phyloP scores from a whole-genome alignment of 768 basidiomycete genomes.

The Podaxis pistillaris region DNA sequence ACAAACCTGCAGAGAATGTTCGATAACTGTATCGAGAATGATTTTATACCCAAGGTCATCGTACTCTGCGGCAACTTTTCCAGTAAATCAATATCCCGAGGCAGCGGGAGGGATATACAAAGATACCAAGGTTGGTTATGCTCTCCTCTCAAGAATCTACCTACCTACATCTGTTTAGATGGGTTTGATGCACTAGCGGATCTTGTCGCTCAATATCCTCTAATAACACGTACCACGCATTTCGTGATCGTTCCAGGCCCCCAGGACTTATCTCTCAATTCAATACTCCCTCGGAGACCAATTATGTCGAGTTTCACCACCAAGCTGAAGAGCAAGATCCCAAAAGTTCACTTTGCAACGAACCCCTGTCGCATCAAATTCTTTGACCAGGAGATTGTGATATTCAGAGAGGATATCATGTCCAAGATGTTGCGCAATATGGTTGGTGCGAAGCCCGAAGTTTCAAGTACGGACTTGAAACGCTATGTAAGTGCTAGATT shows the following conservation, averaged over 20 bases:
- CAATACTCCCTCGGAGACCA: slow-evolving; percentile 77
- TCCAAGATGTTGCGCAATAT: slow-evolving; percentile 90
- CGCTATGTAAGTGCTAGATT: slow-evolving; percentile 63
- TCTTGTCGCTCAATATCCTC: slow-evolving; percentile 77
- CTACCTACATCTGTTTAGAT: slow-evolving; percentile 42
- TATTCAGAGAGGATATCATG: slow-evolving; percentile 94
- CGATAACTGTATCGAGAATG: slow-evolving; percentile 84
- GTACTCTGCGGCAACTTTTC: slow-evolving; percentile 96
- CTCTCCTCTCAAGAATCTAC: background rate
- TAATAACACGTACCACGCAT: slow-evolving; percentile 75
- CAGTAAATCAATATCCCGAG: slow-evolving; percentile 75
- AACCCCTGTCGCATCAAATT: slow-evolving; percentile 96
- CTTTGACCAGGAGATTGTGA: slow-evolving; percentile 92
- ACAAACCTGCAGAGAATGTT: slow-evolving; percentile 81
- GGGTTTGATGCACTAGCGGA: slow-evolving; percentile 87
- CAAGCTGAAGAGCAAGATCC: slow-evolving; percentile 68
- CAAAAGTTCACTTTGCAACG: slow-evolving; percentile 78
- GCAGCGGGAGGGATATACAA: slow-evolving; percentile 74
- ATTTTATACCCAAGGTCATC: slow-evolving; percentile 84
- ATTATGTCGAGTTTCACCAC: slow-evolving; percentile 74
- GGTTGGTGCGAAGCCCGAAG: slow-evolving; percentile 82
- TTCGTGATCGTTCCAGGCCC: slow-evolving; percentile 97
- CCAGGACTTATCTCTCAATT: slow-evolving; percentile 80
- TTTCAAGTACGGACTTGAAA: slow-evolving; percentile 77
- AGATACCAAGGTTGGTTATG: slow-evolving; percentile 72